Percentiles rank a stretch among this genome's conserved stretches.
Evolutionary conservation across 179 eudicot species (phyloP).

Genomic region (Corrigiola litoralis): DNA sequence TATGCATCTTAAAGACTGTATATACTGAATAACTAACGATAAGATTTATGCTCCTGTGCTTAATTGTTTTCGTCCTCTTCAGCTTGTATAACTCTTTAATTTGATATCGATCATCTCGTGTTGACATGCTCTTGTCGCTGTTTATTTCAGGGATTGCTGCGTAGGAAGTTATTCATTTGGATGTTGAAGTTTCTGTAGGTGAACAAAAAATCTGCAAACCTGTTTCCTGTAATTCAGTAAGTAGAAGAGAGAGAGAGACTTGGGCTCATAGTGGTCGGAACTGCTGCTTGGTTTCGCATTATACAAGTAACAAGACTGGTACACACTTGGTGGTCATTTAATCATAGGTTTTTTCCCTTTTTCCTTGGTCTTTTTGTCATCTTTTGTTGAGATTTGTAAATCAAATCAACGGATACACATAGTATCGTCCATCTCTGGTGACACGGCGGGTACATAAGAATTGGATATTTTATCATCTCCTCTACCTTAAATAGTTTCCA

Average conservation of each 20-base stretch:
- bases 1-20: too few relatives aligned
- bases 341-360: slow-evolving; percentile 34
- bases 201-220: slow-evolving; percentile 22
- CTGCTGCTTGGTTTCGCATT: slow-evolving; percentile 28
- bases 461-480: slow-evolving; percentile 24
- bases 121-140: not conserved
- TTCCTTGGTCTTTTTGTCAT: slow-evolving; percentile 23
- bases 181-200: slow-evolving; percentile 26
- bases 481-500: slow-evolving; percentile 25
- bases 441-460: slow-evolving; percentile 35
- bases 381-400: slow-evolving; percentile 40
- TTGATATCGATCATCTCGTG: not conserved
- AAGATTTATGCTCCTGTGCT: too few relatives aligned
- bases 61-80: too few relatives aligned
- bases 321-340: slow-evolving; percentile 28
- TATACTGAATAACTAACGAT: too few relatives aligned
- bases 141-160: slow-evolving; percentile 25
- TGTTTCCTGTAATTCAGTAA: slow-evolving; percentile 25
- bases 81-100: too few relatives aligned
- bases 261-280: slow-evolving; percentile 27
- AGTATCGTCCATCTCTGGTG: slow-evolving; percentile 36
- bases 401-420: slow-evolving; percentile 32
- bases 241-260: too few relatives aligned
- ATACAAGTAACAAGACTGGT: slow-evolving; percentile 25
- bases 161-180: slow-evolving; percentile 26